These are phyloP conservation scores for Solanum verrucosum DNA, from an alignment of 257 asterid genomes.

Conservation along the genomic window DNA sequence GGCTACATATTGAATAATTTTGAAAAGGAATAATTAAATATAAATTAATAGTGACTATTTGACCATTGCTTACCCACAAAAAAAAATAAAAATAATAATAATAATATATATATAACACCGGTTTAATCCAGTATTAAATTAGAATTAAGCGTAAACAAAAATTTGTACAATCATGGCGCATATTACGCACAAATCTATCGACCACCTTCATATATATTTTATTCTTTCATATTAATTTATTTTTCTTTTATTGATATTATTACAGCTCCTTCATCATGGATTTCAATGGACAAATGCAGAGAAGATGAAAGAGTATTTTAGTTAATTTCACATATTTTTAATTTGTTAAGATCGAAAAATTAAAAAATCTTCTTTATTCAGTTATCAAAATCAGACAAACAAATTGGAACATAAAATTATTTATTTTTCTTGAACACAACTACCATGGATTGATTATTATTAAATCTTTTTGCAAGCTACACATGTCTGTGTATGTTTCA, in stretches of 20 bases:
- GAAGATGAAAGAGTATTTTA: not conserved
- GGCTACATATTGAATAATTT: not conserved
- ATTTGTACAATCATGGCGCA: not conserved
- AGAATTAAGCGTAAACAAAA: not conserved
- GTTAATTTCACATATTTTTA: not conserved
- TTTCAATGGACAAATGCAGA: not conserved
- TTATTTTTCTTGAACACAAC: not conserved
- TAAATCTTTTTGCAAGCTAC: not conserved
- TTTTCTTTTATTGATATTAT: too few species aligned
- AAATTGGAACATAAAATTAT: not conserved
- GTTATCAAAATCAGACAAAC: not conserved
- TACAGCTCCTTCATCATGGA: not conserved
- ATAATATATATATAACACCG: not conserved
- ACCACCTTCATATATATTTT: not conserved
- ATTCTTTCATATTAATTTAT: too few species aligned
- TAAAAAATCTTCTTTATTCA: not conserved
- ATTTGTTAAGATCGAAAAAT: not conserved
- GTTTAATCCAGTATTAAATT: not conserved
- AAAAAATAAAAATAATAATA: too few species aligned
- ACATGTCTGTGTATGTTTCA: not conserved
- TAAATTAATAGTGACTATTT: not conserved
- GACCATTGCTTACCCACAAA: not conserved
- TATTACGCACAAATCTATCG: not conserved
- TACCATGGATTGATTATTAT: not conserved
- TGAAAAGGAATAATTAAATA: not conserved